Base-by-base conservation (phyloP, 305 asterid species). In the Fraxinus ornus region DNA sequence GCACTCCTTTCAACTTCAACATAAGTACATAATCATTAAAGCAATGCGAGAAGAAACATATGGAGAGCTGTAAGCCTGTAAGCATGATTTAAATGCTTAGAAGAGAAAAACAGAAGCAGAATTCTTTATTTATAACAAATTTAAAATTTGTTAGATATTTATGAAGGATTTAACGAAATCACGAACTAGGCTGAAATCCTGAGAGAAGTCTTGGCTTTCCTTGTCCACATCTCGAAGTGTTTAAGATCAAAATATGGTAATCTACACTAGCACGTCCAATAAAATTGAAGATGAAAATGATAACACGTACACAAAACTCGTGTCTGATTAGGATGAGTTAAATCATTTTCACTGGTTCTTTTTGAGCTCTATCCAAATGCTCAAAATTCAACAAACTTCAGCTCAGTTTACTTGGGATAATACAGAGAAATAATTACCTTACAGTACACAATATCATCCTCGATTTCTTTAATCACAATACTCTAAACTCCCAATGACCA, bases 371-470 rank as follows among this genome's bases (percentile, higher is more conserved):
- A 28, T 28, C 7, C 7, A 68, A 26, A 68, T 10, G 15, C 21
- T 13, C 39, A 26, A 77, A 73, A 41, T 49, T 81, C 72, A 74
- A 55, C 15, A 35, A n/a, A 57, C 37, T 72, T 60, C 33, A 82
- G 28, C 72, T 37, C 13, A 70, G 75, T 64, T 41, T 41, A 41
- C 52, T 75, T 13, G 57, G 36, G 26, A 66, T 28, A 33, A 52
- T 73, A 66, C 6, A 17, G 73, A 76, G n/a, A 55, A 86, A 37
- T 52, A 47, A 41, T 13, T 41, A 57, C 72, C 41, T 82, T n/a
- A 64, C 28, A 44, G 52, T 5, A 22, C 6, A 6, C 8, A 39
- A 24, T 44, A 30, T 15, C 81, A 28, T 74, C 44, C 49, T 32
- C 35, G 37, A 77, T 10, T 12, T 21, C 75, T 24, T 72, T 39